phyloP scores from a whole-genome alignment of 208 protist species.

The Angomonas ambiguus region DNA sequence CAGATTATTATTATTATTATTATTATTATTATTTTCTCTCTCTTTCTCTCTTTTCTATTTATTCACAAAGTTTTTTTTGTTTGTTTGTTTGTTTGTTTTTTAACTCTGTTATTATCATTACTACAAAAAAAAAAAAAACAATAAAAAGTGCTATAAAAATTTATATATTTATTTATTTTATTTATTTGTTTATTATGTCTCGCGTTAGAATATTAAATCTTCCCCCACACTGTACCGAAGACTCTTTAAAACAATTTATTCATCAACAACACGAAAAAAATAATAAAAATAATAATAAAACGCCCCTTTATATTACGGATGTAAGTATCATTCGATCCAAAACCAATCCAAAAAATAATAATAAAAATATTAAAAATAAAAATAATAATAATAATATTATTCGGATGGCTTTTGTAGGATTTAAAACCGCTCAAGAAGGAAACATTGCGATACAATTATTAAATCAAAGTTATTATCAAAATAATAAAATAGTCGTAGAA shows the following conservation, averaged over 20 bases:
- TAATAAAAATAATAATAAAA: constrained; percentile 66
- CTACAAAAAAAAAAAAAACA: not conserved
- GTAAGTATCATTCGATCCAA: constrained; percentile 33
- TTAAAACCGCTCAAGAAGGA: constrained; percentile 76
- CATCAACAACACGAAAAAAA: constrained; percentile 23
- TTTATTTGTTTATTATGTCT: constrained; percentile 43
- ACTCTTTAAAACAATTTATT: constrained; percentile 85
- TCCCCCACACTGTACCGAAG: constrained; percentile 91
- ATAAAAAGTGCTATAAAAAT: not conserved
- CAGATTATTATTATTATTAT: constrained; percentile 4
- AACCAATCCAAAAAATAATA: constrained; percentile 17
- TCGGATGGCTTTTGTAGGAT: constrained; percentile 97
- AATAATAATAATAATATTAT: constrained; percentile 39
- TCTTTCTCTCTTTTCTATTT: constrained; percentile 7
- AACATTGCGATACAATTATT: constrained; percentile 89
- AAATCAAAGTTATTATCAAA: constrained; percentile 93
- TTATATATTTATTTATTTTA: not conserved
- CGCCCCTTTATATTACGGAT: constrained; percentile 85
- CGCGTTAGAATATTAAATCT: constrained; percentile 94
- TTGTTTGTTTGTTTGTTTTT: constrained; percentile 9
- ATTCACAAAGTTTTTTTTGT: not conserved
- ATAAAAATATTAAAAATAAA: not conserved
- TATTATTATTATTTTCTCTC: not conserved
- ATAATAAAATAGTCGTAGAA: constrained; percentile 86
- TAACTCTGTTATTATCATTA: no score